Evolutionary conservation across 495 filamentous ascomycete genomes (phyloP), one percentile per base, ranked within the genome.

Genomic region (Aspergillus ellipticus): DNA sequence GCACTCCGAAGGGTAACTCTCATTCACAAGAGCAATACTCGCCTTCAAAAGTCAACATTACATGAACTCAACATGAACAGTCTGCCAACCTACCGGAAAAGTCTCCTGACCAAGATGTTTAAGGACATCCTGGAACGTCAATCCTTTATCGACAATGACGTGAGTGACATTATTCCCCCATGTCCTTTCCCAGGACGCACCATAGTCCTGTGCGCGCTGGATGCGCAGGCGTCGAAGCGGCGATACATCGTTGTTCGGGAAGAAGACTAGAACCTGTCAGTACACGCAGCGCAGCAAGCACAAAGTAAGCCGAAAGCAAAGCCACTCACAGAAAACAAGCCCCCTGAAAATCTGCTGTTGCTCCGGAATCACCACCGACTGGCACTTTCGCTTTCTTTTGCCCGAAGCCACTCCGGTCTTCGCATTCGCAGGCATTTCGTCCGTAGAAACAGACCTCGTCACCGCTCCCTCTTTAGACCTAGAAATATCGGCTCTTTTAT

Each of bases 1-100:
- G 52, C 92, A 97, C 13, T 97, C 90, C 0, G 89, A 69, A 4
- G 89, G 83, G 63, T 91, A 98, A 2, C 74, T 70, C 49, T 94
- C 89, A 55, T 91, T 88, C 15, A 96, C 91, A 0, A 93, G 49
- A 41, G 69, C 65, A 15, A 87, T 62, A 6, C 71, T 61, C 7
- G 69, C 54, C 84, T 87, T 24, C 9, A 16, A 22, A 16, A 35
- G 51, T 77, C 42, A 83, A 64, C 41, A 64, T n/a, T 37, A 10
- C n/a, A n/a, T n/a, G 21, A 16, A 46, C 17, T 66, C 39, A 11
- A 62, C 42, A 10, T 54, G 46, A 55, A 47, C 26, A n/a, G 10
- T 47, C 59, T 51, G 39, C 51, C 50, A 60, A 61, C 73, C 64
- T 54, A 83, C 78, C 3, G 82, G 76, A 31, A 85, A 59, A 11